A percentile compares a stretch with the other conserved stretches of the same genome.
These are phyloP conservation scores for Immersiella caudata DNA, from an alignment of 495 filamentous ascomycete genomes.

Conservation along the genomic window DNA sequence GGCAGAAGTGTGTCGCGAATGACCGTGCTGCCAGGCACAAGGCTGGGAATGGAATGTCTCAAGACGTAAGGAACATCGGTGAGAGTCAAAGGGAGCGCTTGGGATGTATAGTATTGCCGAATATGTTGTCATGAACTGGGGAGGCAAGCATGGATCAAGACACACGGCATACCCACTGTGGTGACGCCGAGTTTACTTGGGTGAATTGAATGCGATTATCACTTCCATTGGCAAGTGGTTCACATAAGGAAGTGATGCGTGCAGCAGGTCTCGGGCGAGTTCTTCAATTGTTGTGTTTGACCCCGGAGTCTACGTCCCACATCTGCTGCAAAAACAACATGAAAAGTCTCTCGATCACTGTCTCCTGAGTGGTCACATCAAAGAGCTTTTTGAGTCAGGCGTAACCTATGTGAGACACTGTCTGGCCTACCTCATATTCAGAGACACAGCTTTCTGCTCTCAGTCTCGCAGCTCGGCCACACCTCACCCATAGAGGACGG, in stretches of 20 bases:
- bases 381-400: too few relatives aligned
- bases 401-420: too few relatives aligned
- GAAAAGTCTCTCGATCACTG: too few relatives aligned
- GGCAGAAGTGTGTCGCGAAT: neutral
- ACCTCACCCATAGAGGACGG: neutral
- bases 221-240: neutral
- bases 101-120: neutral
- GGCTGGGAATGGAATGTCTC: neutral
- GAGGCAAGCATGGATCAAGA: neutral
- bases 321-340: too few relatives aligned
- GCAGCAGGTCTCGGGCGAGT: too few relatives aligned
- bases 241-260: neutral
- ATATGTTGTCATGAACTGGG: neutral
- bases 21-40: neutral
- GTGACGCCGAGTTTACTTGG: neutral
- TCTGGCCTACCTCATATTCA: too few relatives aligned
- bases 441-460: too few relatives aligned
- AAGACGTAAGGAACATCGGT: neutral
- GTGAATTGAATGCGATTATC: neutral
- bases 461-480: too few relatives aligned
- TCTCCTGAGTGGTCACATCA: too few relatives aligned
- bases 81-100: neutral
- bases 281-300: too few relatives aligned
- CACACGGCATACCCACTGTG: neutral
- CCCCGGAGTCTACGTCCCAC: too few relatives aligned